Conservation (phyloP, 306 rosid genomes). For the Rosa chinensis region DNA sequence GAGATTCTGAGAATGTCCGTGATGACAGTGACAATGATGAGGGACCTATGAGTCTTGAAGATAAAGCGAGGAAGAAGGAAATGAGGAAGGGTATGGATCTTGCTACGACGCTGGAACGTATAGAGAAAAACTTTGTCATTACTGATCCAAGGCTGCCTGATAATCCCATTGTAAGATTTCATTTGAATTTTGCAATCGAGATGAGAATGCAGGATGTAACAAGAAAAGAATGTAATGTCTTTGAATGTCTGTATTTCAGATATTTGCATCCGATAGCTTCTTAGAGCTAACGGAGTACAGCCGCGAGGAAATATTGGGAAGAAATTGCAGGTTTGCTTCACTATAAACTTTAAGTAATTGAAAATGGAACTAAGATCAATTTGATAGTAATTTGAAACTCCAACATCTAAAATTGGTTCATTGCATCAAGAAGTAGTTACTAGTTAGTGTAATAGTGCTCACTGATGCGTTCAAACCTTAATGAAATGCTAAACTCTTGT, state of each 20-base stretch:
- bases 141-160: slow-evolving; percentile 99
- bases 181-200: slow-evolving; percentile 9
- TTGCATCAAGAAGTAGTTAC: background rate
- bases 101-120: slow-evolving; percentile 97
- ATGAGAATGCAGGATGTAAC: slow-evolving; percentile 10
- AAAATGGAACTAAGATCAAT: background rate
- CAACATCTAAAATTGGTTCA: background rate
- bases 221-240: slow-evolving; percentile 7
- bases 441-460: background rate
- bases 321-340: slow-evolving; percentile 80
- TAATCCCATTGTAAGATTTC: slow-evolving; percentile 82
- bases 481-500: background rate
- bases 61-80: slow-evolving; percentile 64
- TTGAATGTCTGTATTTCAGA: slow-evolving; percentile 48
- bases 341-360: background rate
- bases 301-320: slow-evolving; percentile 96
- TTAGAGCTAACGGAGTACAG: slow-evolving; percentile 93
- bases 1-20: slow-evolving; percentile 26
- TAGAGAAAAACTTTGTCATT: slow-evolving; percentile 95
- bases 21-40: slow-evolving; percentile 57
- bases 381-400: background rate
- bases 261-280: slow-evolving; percentile 98
- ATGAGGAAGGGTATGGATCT: slow-evolving; percentile 96
- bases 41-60: slow-evolving; percentile 50
- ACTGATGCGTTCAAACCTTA: background rate